These are phyloP conservation scores for Boletellus sp. DNA, from an alignment of 768 basidiomycete genomes.

Conservation along the genomic window DNA sequence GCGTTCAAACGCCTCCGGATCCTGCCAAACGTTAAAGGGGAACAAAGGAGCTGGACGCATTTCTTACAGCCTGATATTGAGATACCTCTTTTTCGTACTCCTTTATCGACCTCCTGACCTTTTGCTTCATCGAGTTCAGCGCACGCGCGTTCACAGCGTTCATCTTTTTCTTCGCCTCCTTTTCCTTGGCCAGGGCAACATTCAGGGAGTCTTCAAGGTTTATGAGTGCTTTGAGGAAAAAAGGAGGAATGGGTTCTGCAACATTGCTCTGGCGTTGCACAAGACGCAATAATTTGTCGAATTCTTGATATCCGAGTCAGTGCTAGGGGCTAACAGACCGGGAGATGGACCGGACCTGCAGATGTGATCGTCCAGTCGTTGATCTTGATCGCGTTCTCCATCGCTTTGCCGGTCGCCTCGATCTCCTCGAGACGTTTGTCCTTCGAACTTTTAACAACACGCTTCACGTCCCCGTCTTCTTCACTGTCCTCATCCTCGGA, in stretches of 20 bases:
- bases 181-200: constrained; percentile 75
- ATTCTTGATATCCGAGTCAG: constrained; percentile 55
- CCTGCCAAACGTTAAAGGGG: constrained; percentile 42
- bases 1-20: constrained; percentile 83
- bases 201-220: constrained; percentile 77
- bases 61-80: constrained; percentile 70
- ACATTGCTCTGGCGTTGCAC: constrained; percentile 83
- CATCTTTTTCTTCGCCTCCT: constrained; percentile 93
- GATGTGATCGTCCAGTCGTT: constrained; percentile 96
- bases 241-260: constrained; percentile 81
- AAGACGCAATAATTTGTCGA: constrained; percentile 92
- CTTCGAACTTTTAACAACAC: constrained; percentile 76
- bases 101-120: constrained; percentile 85
- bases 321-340: neutral
- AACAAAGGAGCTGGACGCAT: neutral
- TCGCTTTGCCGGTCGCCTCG: constrained; percentile 84
- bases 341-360: constrained; percentile 52
- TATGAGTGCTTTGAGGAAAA: constrained; percentile 72
- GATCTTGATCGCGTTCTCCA: constrained; percentile 93
- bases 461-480: constrained; percentile 71
- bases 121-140: constrained; percentile 97
- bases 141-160: constrained; percentile 92
- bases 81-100: constrained; percentile 83
- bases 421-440: constrained; percentile 94
- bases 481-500: constrained; percentile 50